A percentile compares a stretch with the other conserved stretches of the same genome.
These are phyloP conservation scores for Takashimella tepidaria DNA, from an alignment of 1,284 basidiomycete genomes.

Conservation along the genomic window DNA sequence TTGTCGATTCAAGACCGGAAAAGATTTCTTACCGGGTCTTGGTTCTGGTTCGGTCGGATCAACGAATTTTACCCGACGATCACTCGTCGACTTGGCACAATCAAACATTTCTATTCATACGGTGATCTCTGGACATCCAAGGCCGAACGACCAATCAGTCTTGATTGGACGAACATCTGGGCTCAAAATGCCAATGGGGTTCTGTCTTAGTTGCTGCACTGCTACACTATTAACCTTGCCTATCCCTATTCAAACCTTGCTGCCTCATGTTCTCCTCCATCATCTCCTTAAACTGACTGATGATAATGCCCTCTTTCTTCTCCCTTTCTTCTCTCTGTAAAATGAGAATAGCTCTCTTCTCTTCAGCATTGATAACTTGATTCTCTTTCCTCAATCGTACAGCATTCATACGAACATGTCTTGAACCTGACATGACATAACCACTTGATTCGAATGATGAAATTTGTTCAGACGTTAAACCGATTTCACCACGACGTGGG, in stretches of 20 bases:
- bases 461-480: slow-evolving; percentile 79
- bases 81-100: no score
- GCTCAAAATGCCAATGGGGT: no score
- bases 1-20: no score
- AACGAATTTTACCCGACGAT: no score
- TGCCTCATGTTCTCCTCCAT: slow-evolving; percentile 54
- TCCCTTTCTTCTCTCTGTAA: slow-evolving; percentile 88
- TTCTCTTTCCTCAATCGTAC: slow-evolving; percentile 96
- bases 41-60: no score
- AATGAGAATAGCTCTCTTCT: slow-evolving; percentile 89
- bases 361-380: slow-evolving; percentile 96
- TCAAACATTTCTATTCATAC: no score
- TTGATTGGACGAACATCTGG: no score
- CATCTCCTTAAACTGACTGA: slow-evolving; percentile 68
- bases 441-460: slow-evolving; percentile 79
- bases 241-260: neutral
- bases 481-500: slow-evolving; percentile 97
- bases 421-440: slow-evolving; percentile 97
- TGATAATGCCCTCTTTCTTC: slow-evolving; percentile 66
- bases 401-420: slow-evolving; percentile 92
- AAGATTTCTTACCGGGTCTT: no score
- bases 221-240: neutral
- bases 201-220: no score
- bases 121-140: no score
- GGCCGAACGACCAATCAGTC: no score